Percentiles rank a stretch among this genome's conserved stretches.
Evolutionary conservation across 1,284 basidiomycete genomes (phyloP).

Genomic region (Ustilago curta): DNA sequence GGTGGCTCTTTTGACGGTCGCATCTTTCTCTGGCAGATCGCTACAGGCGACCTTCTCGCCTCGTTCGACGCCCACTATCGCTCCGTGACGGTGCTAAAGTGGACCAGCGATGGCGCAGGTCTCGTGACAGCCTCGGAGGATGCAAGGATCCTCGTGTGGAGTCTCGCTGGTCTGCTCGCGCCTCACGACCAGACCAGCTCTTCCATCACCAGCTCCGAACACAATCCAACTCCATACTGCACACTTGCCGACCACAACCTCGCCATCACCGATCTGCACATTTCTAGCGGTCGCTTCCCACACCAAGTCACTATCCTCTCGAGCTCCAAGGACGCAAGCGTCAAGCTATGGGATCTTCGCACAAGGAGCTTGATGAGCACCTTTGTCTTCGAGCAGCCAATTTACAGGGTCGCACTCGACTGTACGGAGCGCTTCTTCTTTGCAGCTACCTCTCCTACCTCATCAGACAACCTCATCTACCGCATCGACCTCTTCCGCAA

Average conservation of each 20-base stretch:
- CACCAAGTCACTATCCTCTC: conserved; percentile 79
- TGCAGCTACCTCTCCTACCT: conserved; percentile 72
- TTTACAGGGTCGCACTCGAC: conserved; percentile 81
- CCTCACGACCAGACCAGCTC: conserved; percentile 56
- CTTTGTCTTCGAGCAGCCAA: conserved; percentile 80
- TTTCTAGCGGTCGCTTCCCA: conserved; percentile 84
- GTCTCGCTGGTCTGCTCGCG: conserved; percentile 79
- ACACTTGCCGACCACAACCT: conserved; percentile 90
- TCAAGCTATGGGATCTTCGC: conserved; percentile 90
- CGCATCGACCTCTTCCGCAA: conserved; percentile 82
- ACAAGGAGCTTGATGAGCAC: conserved; percentile 83
- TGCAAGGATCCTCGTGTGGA: conserved; percentile 88
- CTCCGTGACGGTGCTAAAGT: conserved; percentile 82
- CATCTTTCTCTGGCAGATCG: conserved; percentile 94
- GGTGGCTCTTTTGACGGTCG: conserved; percentile 88
- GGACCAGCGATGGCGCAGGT: conserved; percentile 82
- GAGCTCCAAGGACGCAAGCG: conserved; percentile 87
- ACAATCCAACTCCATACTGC: conserved; percentile 78
- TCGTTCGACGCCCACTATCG: conserved; percentile 97
- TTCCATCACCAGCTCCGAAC: conserved; percentile 48
- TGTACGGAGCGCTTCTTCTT: conserved; percentile 87
- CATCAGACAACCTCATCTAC: conserved; percentile 76
- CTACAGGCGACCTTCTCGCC: conserved; percentile 87
- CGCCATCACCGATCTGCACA: conserved; percentile 82
- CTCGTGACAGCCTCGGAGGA: conserved; percentile 90